These are phyloP conservation scores for Solanum sejunctum DNA, from an alignment of 257 asterid species.

Conservation along the genomic window DNA sequence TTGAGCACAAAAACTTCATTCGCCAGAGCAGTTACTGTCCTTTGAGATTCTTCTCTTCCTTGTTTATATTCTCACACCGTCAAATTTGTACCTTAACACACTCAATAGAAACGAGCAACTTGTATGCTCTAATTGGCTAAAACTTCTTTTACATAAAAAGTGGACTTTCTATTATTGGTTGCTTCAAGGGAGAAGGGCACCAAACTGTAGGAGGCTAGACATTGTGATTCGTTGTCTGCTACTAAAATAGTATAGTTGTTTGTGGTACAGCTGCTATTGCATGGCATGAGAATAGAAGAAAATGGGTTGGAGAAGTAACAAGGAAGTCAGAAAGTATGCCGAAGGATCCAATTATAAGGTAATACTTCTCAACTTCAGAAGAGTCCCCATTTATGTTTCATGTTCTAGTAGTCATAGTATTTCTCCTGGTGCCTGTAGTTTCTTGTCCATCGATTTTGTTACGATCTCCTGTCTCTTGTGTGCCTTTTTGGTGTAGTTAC, in stretches of 20 bases:
- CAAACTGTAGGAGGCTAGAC: not conserved
- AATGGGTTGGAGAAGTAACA: slow-evolving; percentile 61
- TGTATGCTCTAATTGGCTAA: not conserved
- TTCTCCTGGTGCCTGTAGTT: too few relatives aligned
- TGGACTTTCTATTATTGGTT: not conserved
- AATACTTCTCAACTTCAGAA: not conserved
- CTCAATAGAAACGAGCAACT: not conserved
- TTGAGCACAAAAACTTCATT: not conserved
- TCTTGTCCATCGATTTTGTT: too few relatives aligned
- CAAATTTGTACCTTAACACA: not conserved
- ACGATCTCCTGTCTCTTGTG: too few relatives aligned
- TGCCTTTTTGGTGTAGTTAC: too few relatives aligned
- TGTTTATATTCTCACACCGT: not conserved
- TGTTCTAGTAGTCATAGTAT: not conserved
- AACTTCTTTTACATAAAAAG: not conserved
- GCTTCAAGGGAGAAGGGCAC: not conserved
- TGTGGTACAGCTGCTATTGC: slow-evolving; percentile 62
- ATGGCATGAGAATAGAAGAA: slow-evolving; percentile 70
- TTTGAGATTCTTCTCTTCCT: not conserved
- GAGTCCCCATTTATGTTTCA: not conserved
- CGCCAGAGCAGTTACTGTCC: not conserved
- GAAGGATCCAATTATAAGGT: slow-evolving; percentile 89
- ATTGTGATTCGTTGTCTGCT: not conserved
- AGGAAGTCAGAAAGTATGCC: slow-evolving; percentile 30
- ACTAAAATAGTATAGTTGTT: not conserved